A percentile compares a stretch with the other conserved stretches of the same genome.
These are phyloP conservation scores for Talaromyces stipitatus DNA, from an alignment of 495 filamentous ascomycete genomes.

Conservation along the genomic window DNA sequence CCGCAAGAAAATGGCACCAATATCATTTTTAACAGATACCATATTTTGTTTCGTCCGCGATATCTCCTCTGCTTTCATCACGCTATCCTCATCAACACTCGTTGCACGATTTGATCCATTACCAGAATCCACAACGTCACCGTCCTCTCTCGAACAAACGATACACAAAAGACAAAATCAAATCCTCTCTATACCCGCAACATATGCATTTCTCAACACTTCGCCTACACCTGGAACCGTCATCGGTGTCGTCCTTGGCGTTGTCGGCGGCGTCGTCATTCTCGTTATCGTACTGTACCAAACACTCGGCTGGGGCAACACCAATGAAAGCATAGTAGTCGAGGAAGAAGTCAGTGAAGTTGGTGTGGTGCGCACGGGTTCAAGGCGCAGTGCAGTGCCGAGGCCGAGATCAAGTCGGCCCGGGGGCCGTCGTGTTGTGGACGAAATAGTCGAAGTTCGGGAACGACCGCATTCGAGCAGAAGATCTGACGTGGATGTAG, in stretches of 20 bases:
- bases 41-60: neutral
- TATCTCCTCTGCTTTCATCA: neutral
- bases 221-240: conserved; percentile 63
- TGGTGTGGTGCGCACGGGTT: conserved; percentile 16
- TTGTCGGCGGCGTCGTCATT: conserved; percentile 74
- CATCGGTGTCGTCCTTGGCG: conserved; percentile 77
- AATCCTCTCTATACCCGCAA: conserved; percentile 53
- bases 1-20: conserved; percentile 4
- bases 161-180: conserved; percentile 13
- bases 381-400: conserved; percentile 10
- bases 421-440: conserved; percentile 19
- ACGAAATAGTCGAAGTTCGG: conserved; percentile 19
- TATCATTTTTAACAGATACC: neutral
- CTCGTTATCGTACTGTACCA: conserved; percentile 69
- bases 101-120: neutral
- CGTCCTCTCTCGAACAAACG: neutral
- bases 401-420: conserved; percentile 16
- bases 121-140: neutral
- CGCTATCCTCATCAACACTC: neutral
- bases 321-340: conserved; percentile 15
- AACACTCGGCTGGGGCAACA: conserved; percentile 47
- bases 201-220: conserved; percentile 53
- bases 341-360: conserved; percentile 7
- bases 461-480: conserved; percentile 13
- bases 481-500: conserved; percentile 11